A percentile compares a stretch with the other conserved stretches of the same genome.
Evolutionary conservation across 257 asterid genomes (phyloP).

Genomic region (Solanum clarkiae): DNA sequence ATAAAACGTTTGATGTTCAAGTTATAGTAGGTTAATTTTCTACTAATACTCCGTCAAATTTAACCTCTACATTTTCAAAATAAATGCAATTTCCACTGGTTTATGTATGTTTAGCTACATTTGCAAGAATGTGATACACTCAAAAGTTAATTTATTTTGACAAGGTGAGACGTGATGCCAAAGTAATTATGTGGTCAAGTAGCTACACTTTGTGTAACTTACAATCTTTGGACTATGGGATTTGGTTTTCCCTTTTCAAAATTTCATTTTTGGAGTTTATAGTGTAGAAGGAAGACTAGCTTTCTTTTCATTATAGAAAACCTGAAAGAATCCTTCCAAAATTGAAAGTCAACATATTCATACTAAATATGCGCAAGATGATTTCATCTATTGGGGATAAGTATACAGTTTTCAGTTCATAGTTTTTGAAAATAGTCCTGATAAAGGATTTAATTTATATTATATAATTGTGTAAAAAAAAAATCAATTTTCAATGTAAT

Average conservation of each 20-base stretch:
- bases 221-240: neutral
- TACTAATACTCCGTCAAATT: neutral
- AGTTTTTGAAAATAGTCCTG: neutral
- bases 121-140: neutral
- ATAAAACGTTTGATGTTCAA: neutral
- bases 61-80: neutral
- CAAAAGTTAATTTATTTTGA: neutral
- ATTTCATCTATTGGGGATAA: neutral
- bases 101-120: neutral
- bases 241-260: neutral
- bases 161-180: neutral
- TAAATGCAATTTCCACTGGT: neutral
- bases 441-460: neutral
- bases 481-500: too few relatives aligned
- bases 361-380: neutral
- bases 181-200: neutral
- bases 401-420: neutral
- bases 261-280: neutral
- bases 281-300: neutral
- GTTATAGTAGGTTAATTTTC: neutral
- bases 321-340: neutral
- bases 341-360: neutral
- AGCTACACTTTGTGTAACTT: too few relatives aligned
- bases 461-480: too few relatives aligned
- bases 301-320: neutral